Base-by-base conservation (phyloP, 768 basidiomycete species). In the Podaxis sp. region DNA sequence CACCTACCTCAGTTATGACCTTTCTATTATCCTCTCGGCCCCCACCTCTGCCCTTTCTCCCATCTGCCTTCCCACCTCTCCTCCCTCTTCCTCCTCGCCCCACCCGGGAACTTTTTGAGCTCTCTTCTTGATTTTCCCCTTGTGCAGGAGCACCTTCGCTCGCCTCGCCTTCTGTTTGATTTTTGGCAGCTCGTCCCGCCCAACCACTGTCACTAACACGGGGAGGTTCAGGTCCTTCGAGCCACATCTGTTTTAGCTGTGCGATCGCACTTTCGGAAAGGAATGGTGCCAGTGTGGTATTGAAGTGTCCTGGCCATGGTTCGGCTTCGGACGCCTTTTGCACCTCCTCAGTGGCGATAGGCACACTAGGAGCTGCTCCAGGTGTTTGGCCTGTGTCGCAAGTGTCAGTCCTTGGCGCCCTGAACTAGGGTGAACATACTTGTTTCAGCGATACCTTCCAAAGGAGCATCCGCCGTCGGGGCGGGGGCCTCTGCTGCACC, bases 141-240 rank as follows among this genome's bases (percentile, higher is more conserved):
- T 64, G 66, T 7, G 58, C 29, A 8, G 56, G 7, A 29, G 19
- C 13, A 54, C 7, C 29, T 53, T 65, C 43, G 1, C 53, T 61
- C 33, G 57, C 57, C 40, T 59, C 63, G 36, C 69, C 72, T 22
- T 70, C 74, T n/a, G 64, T 65, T 25, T 72, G 66, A 41, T 69
- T 51, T 66, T 75, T 80, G 2, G 76, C 61, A 33, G 73, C 70
- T 59, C 85, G 82, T 41, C 80, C 79, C 25, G 75, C 85, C 92
- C 91, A 95, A 9, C 93, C 93, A 59, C 73, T 77, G 74, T 95
- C 92, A 64, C 85, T 86, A 46, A 84, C 79, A 63, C 86, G 80
- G 0, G 91, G 91, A 38, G 91, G 88, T 63, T 89, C 87, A 4
- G 87, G 86, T 1, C 96, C 95, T 75, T 96, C 89, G 19, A 93